Evolutionary conservation across 108 stramenopile genomes (phyloP).

Genomic region (Skeletonema costatum): DNA sequence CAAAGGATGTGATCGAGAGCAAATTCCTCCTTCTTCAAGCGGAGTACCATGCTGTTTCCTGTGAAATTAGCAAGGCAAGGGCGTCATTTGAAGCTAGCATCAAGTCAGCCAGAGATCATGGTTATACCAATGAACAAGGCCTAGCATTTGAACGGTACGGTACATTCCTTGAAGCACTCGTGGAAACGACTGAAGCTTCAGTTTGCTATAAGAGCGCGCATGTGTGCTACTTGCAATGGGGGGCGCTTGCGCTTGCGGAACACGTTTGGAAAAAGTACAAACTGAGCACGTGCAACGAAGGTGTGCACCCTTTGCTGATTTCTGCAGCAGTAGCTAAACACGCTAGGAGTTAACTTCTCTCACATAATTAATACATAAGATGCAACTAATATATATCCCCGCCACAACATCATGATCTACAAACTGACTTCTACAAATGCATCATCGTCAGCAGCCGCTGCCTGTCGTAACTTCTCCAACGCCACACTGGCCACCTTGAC

Average conservation of each 20-base stretch:
- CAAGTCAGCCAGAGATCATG: background rate
- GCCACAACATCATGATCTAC: background rate
- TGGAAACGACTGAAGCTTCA: background rate
- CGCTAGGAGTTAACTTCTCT: background rate
- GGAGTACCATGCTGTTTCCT: background rate
- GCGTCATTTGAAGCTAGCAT: background rate
- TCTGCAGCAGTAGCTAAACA: background rate
- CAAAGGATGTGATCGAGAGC: background rate
- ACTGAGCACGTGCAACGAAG: background rate
- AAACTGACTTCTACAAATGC: slow-evolving; percentile 31
- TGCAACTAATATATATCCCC: background rate
- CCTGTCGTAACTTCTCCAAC: slow-evolving; percentile 24
- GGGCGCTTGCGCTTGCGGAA: background rate
- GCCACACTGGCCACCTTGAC: slow-evolving; percentile 24
- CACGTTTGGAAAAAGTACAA: background rate
- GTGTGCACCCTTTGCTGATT: background rate
- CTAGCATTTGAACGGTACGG: slow-evolving; percentile 8
- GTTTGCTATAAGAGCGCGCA: background rate
- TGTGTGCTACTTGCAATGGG: background rate
- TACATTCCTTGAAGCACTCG: background rate
- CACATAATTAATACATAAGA: background rate
- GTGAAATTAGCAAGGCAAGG: background rate
- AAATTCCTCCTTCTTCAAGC: slow-evolving; percentile 15
- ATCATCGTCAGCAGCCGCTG: slow-evolving; percentile 25
- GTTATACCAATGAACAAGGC: background rate